Evolutionary conservation across 2,329 filamentous ascomycete species (phyloP).

Genomic region (Neonectria punicea): DNA sequence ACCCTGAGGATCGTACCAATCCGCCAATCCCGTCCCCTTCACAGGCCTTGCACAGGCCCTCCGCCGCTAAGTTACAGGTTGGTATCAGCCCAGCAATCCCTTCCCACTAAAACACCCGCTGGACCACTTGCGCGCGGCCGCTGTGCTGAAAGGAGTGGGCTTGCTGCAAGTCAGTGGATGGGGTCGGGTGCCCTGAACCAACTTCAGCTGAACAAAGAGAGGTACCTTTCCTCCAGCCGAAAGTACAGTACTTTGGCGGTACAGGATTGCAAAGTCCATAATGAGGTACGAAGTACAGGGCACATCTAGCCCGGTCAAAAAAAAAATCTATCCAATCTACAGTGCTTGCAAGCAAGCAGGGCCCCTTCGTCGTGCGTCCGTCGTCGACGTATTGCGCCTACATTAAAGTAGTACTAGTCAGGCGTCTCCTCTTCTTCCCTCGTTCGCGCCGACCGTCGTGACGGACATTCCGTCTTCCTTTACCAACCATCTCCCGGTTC

Average conservation of each 20-base stretch:
- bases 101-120: slow-evolving; percentile 1
- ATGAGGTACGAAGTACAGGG: neutral
- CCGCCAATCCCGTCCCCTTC: neutral
- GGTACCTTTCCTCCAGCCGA: neutral
- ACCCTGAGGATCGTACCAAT: neutral
- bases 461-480: neutral
- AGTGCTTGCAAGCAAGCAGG: too few relatives aligned
- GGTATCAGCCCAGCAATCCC: slow-evolving; percentile 20
- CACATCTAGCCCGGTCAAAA: neutral
- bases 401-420: neutral
- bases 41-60: slow-evolving; percentile 5
- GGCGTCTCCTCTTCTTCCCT: slow-evolving; percentile 6
- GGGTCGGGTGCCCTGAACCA: neutral
- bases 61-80: slow-evolving; percentile 23
- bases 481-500: neutral
- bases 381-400: neutral
- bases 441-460: neutral
- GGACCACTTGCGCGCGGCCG: slow-evolving; percentile 2
- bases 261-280: neutral
- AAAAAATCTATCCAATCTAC: neutral
- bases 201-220: neutral
- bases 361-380: neutral
- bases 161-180: slow-evolving; percentile 5
- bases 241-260: slow-evolving; percentile 4
- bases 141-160: neutral